Conservation (phyloP, 140 eudicot genomes). For the Bidens hawaiensis region DNA sequence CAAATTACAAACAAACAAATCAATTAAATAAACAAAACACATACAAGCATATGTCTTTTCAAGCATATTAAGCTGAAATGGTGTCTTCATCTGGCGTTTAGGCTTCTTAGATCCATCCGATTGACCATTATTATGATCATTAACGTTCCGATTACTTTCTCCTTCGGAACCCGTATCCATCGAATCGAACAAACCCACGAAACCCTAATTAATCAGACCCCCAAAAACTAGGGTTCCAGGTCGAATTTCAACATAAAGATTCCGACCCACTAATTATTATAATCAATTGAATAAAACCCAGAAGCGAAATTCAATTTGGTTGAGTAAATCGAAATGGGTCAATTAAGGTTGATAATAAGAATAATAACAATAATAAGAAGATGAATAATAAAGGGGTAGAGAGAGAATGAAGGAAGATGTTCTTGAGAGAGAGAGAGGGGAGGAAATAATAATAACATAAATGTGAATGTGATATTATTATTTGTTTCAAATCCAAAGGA, state of each 20-base stretch:
- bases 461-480: constrained; percentile 12
- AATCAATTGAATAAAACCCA: constrained; percentile 31
- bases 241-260: constrained; percentile 18
- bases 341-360: too few species aligned
- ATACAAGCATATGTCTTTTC: constrained; percentile 75
- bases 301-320: constrained; percentile 2
- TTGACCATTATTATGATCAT: constrained; percentile 34
- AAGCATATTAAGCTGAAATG: constrained; percentile 72
- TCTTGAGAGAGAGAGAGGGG: constrained; percentile 23
- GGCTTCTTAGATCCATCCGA: constrained; percentile 64
- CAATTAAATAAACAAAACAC: constrained; percentile 17
- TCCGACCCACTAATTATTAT: constrained; percentile 11
- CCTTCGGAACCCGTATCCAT: constrained; percentile 84
- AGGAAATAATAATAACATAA: constrained; percentile 6
- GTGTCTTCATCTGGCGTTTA: constrained; percentile 99
- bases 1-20: background rate
- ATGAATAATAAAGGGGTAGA: constrained; percentile 22
- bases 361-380: background rate
- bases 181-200: constrained; percentile 23
- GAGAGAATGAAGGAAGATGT: constrained; percentile 22
- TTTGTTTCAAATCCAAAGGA: constrained; percentile 33
- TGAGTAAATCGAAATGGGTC: background rate
- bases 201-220: constrained; percentile 23
- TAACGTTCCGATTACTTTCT: constrained; percentile 42
- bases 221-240: constrained; percentile 44